A percentile compares a stretch with the other conserved stretches of the same genome.
phyloP scores from a whole-genome alignment of 495 filamentous ascomycete genomes.

The Podospora anserina region DNA sequence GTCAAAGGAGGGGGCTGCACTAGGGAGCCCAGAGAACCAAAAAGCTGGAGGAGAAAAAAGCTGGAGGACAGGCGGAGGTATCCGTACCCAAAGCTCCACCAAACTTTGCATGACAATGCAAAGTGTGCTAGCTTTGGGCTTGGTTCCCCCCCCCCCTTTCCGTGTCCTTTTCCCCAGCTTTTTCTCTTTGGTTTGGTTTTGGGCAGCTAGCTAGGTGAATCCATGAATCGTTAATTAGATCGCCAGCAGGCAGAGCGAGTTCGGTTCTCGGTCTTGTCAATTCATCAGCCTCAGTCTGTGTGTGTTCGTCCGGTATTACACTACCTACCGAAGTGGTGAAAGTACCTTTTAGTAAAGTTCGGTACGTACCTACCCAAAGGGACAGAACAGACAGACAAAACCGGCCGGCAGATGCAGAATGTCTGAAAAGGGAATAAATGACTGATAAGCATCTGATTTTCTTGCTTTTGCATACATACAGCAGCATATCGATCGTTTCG shows the following conservation, averaged over 20 bases:
- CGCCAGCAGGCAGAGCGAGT: neutral
- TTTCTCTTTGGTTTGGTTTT: neutral
- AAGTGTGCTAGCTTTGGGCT: neutral
- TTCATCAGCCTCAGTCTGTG: neutral
- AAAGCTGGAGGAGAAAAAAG: neutral
- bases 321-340: neutral
- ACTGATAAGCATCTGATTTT: neutral
- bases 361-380: neutral
- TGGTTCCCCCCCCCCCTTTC: too few relatives aligned
- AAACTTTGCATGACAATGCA: neutral
- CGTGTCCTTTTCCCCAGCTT: neutral
- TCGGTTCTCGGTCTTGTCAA: neutral
- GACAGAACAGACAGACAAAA: too few relatives aligned
- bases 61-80: neutral
- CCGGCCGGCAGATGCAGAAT: neutral
- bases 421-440: neutral
- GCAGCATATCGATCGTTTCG: neutral
- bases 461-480: neutral
- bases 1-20: too few relatives aligned
- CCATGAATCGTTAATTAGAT: neutral
- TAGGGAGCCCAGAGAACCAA: neutral
- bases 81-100: neutral
- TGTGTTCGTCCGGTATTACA: neutral
- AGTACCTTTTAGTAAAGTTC: neutral
- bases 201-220: neutral